phyloP scores from a whole-genome alignment of 257 asterid genomes.

The Pogostemon cablin region DNA sequence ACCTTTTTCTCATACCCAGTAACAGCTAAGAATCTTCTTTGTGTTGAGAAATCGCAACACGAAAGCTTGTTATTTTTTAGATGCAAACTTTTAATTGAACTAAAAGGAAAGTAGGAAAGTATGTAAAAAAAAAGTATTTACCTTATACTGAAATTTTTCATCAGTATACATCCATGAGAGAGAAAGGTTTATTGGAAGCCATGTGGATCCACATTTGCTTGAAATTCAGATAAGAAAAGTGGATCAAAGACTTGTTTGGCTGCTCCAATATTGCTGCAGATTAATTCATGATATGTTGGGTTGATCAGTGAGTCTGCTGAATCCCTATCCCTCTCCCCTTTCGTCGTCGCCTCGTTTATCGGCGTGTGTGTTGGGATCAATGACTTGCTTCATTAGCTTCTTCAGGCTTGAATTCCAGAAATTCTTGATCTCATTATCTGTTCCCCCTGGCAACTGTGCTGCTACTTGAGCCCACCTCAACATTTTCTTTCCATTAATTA shows the following conservation, averaged over 20 bases:
- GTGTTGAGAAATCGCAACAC: slow-evolving; percentile 49
- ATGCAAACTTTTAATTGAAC: slow-evolving; percentile 30
- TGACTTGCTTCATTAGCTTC: slow-evolving; percentile 75
- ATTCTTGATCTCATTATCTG: slow-evolving; percentile 91
- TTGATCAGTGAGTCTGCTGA: slow-evolving; percentile 29
- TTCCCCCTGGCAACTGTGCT: slow-evolving; percentile 77
- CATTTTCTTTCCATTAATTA: no score
- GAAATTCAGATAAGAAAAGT: slow-evolving; percentile 57
- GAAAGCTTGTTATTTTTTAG: slow-evolving; percentile 42
- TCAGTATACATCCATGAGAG: slow-evolving; percentile 21
- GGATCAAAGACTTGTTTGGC: slow-evolving; percentile 61
- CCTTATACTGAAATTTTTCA: background rate
- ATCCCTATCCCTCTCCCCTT: background rate
- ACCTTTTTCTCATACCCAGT: slow-evolving; percentile 62
- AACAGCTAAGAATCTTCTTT: slow-evolving; percentile 46
- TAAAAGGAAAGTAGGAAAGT: slow-evolving; percentile 34
- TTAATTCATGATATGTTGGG: slow-evolving; percentile 31
- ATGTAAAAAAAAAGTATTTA: slow-evolving; percentile 26
- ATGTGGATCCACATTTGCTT: slow-evolving; percentile 51
- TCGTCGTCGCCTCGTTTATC: slow-evolving; percentile 25
- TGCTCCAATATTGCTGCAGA: slow-evolving; percentile 19
- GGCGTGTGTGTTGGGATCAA: slow-evolving; percentile 83
- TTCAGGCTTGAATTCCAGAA: slow-evolving; percentile 79
- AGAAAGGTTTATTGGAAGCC: slow-evolving; percentile 37
- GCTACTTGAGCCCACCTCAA: slow-evolving; percentile 93